Evolutionary conservation across 2,329 filamentous ascomycete species (phyloP), one percentile per base, ranked within the genome.

Genomic region (Beauveria varroae): DNA sequence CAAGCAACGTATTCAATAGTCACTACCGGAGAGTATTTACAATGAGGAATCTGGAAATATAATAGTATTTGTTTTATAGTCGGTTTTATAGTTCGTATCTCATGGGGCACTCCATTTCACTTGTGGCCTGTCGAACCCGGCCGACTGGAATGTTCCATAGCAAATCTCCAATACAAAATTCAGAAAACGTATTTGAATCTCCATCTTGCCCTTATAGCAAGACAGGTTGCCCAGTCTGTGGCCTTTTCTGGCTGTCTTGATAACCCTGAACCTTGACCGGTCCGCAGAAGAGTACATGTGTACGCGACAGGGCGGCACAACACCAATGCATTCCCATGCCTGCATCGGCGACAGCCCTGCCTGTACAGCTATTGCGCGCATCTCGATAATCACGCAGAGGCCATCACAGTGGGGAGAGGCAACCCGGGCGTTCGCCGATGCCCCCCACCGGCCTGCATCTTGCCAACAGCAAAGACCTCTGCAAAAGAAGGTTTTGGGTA

Each of bases 271-370:
- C 37, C 6, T 46, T 16, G 16, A 22, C 22, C 46, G 44, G 7
- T 49, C 5, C 22, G 37, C 52, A 26, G 26, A 28, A 24, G 20
- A 28, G 46, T 22, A 18, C 40, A 22, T 22, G 16, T 14, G 20
- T 41, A n/a, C 18, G 24, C 18, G 10, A 37, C 18, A n/a, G 47
- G 37, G 44, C n/a, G 12, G 30, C 30, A 14, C 30, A 34, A 8
- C 20, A 47, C 7, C 30, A 14, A 28, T 24, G 24, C 37, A 22
- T 12, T 24, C 18, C 49, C 47, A 49, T 53, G 50, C 28, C 26
- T 53, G 49, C 49, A 59, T 59, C 47, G 57, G 24, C 46, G 12
- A 59, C 57, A 60, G 37, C 57, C 57, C 57, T 60, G 46, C 49
- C 40, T 46, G 28, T 26, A 14, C 30, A 34, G 12, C 24, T 44